Base-by-base conservation (phyloP, 805 yeast genomes). In the Osmozyma mogii region DNA sequence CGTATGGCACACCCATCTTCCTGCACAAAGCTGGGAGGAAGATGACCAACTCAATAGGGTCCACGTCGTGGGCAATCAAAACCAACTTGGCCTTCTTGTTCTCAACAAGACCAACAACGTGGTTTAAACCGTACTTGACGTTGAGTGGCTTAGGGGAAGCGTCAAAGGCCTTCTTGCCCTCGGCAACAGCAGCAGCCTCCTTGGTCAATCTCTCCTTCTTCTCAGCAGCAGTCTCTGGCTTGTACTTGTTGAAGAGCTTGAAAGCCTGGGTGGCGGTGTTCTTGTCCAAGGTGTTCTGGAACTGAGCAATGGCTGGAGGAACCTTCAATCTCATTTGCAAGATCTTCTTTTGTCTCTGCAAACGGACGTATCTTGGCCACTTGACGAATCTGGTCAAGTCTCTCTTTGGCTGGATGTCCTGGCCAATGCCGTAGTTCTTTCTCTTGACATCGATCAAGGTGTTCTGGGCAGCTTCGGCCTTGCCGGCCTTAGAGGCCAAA, bases 1-100 rank as follows among this genome's bases (percentile, higher is more conserved):
- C 96, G 77, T 88, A 88, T 65, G 98, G 97, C 47, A 92, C 88
- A 72, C 96, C 97, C 94, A 89, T 78, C 82, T 92, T 92, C 75
- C 89, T 85, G 76, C 96, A 89, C 61, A 89, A 78, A 68, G 98
- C 96, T 62, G 98, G 98, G 55, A 89, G 73, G 82, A 84, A 89
- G 57, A 89, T 73, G 50, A 89, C 97, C 61, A 89, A 76, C 75
- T 89, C 98, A 60, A 89, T 84, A 61, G 98, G 98, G 76, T 89
- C 98, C 56, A 89, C 98, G 54, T 89, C 98, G 75, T 89, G 82
- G 65, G 98, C 97, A 58, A 89, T 89, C 68, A 89, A 78, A 43
- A 89, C 96, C 55, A 89, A 78, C 71, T 85, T 84, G 50, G 96
- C 94, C 80, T 89, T 89, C 83, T 89, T 92, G 94, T 85, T 84